Percentiles rank a stretch among this genome's conserved stretches.
Conservation (phyloP, 108 stramenopile species). For the Pseudonitzschia pungens region DNA sequence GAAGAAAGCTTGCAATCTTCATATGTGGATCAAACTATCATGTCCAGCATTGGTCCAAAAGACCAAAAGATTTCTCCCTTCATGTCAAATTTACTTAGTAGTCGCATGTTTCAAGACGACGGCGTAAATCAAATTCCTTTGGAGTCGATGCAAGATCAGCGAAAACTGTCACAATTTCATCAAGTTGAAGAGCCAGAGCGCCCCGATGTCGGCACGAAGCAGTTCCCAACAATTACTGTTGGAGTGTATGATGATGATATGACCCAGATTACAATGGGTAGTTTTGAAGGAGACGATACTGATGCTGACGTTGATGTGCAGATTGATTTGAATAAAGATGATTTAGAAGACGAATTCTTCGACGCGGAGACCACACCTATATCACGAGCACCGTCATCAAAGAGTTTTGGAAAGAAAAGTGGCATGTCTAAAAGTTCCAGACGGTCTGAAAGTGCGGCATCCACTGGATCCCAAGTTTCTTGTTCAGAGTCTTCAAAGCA, state of each 20-base stretch:
- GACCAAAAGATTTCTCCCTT: constrained; percentile 2
- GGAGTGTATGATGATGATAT: constrained; percentile 30
- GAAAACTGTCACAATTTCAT: not conserved
- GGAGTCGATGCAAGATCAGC: not conserved
- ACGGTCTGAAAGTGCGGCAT: not conserved
- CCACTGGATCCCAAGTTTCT: not conserved
- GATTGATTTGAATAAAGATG: not conserved
- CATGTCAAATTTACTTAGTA: constrained; percentile 28
- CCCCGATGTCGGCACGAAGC: constrained; percentile 1
- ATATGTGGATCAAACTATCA: constrained; percentile 8
- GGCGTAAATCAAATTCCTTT: not conserved
- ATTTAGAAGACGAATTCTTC: constrained; percentile 3
- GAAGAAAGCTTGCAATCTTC: constrained; percentile 30
- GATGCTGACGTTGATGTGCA: not conserved
- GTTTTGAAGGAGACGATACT: constrained; percentile 7
- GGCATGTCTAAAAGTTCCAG: not conserved
- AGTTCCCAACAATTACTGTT: constrained; percentile 20
- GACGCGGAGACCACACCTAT: constrained; percentile 13
- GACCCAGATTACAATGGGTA: constrained; percentile 40
- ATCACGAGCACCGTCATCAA: constrained; percentile 8
- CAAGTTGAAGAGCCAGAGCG: not conserved
- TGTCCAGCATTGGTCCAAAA: not conserved
- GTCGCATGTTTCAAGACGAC: constrained; percentile 29
- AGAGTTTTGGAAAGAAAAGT: constrained; percentile 3
- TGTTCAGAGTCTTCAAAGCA: constrained; percentile 22